A percentile compares a stretch with the other conserved stretches of the same genome.
Conservation (phyloP, 2,329 filamentous ascomycete genomes). For the Fusarium mexicanum region DNA sequence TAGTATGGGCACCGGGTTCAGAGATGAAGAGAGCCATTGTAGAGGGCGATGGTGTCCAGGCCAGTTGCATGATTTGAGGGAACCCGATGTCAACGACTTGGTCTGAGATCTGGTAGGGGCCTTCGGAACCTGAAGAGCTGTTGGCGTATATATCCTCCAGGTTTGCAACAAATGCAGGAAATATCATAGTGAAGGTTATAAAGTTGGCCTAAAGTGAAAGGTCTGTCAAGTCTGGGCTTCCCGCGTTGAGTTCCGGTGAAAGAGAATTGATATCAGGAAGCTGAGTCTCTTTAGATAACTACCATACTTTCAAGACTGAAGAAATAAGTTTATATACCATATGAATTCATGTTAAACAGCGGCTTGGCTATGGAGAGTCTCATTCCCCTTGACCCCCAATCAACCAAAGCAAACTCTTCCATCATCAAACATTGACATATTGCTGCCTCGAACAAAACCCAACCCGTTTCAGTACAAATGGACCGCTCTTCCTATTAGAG, state of each 20-base stretch:
- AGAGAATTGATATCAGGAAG: background rate
- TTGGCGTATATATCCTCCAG: background rate
- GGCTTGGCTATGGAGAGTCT: background rate
- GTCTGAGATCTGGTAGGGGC: conserved; percentile 12
- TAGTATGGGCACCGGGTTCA: background rate
- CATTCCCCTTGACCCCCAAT: too few relatives aligned
- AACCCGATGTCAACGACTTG: conserved; percentile 19
- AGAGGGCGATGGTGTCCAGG: conserved; percentile 22
- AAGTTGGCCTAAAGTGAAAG: too few relatives aligned
- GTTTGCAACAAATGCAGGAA: conserved; percentile 17
- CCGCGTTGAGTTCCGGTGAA: too few relatives aligned
- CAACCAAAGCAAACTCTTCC: background rate
- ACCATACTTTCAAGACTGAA: background rate
- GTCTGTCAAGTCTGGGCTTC: too few relatives aligned
- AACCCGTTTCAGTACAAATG: background rate
- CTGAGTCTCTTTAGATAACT: background rate
- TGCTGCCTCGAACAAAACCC: background rate
- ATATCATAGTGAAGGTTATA: conserved; percentile 5
- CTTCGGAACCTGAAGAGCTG: background rate
- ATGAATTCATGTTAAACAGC: fast-evolving
- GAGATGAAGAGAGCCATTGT: conserved; percentile 16
- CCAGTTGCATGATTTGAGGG: conserved; percentile 25
- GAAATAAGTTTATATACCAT: background rate
- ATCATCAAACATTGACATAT: too few relatives aligned
- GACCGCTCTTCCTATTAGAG: background rate